Percentiles rank a stretch among this genome's conserved stretches.
phyloP scores from a whole-genome alignment of 805 yeast genomes.

The Metschnikowia orientalis region DNA sequence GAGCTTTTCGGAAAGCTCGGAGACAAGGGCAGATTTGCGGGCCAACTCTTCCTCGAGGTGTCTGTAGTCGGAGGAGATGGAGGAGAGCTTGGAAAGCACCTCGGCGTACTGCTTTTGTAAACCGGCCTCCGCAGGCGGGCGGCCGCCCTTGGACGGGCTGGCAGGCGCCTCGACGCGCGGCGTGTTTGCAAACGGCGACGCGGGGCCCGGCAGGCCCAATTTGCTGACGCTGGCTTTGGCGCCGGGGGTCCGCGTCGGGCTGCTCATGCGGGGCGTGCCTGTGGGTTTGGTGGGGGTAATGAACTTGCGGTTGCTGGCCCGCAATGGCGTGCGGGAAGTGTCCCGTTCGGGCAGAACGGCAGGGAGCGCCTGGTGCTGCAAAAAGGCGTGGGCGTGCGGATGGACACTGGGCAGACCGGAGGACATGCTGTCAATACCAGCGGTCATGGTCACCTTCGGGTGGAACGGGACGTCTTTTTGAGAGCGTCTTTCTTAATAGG shows the following conservation, averaged over 20 bases:
- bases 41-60: slow-evolving; percentile 31
- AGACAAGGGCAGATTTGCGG: slow-evolving; percentile 21
- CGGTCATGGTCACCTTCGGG: too few relatives aligned
- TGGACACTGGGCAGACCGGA: too few relatives aligned
- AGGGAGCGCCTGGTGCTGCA: slow-evolving; percentile 2
- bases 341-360: slow-evolving; percentile 1
- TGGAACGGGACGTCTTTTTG: too few relatives aligned
- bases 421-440: too few relatives aligned
- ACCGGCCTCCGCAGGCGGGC: slow-evolving; percentile 3
- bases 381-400: slow-evolving; percentile 5
- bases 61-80: slow-evolving; percentile 23
- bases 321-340: slow-evolving; percentile 4
- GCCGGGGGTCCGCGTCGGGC: too few relatives aligned
- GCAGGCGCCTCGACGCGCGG: too few relatives aligned
- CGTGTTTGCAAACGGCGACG: too few relatives aligned
- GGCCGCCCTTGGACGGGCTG: too few relatives aligned
- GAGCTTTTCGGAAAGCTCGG: slow-evolving; percentile 26
- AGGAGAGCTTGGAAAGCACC: slow-evolving; percentile 24
- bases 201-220: too few relatives aligned
- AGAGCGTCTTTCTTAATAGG: too few relatives aligned
- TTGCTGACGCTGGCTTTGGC: too few relatives aligned
- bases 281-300: slow-evolving; percentile 3
- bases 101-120: slow-evolving; percentile 30
- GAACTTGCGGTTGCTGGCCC: slow-evolving; percentile 1
- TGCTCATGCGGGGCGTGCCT: background rate